Base-by-base conservation (phyloP, 306 rosid species). In the Rosa chinensis region DNA sequence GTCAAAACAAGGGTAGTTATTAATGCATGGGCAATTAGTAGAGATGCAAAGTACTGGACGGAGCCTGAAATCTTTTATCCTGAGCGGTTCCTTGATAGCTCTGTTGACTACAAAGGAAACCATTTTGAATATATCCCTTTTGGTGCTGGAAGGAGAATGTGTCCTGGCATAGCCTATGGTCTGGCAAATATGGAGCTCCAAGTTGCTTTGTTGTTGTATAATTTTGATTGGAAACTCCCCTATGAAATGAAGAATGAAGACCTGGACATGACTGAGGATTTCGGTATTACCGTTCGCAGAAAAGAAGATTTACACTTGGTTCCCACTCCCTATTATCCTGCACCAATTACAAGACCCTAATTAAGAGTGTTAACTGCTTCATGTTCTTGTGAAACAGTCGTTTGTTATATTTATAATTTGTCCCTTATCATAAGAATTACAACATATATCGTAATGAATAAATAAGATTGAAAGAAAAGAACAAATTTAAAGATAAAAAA, bases 21-120 rank as follows among this genome's bases (percentile, higher is more conserved):
- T 0, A 66, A 66, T 66, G 72, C 48, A 39, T 66, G 72, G 77
- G 61, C 7, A 74, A 84, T 62, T 82, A 78, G 42, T 78, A 68
- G 80, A 84, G 62, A 74, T 79, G 48, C 72, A 5, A 66, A 66
- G 0, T 66, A 66, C 28, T 66, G 48, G 71, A 66, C 3, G 8
- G 47, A 66, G 0, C 49, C 48, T 1, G 49, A 66, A 23, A 39
- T 7, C 13, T 66, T 66, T 39, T 18, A 39, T 39, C 72, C 72
- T 0, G 16, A 66, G 16, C 37, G 72, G 47, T 66, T 66, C 72
- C 72, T 66, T 3, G 25, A 66, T 4, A 18, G 48, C 28, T 39
- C 72, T 2, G 37, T 37, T 39, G 72, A 66, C 48, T 66, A 39
- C 7, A 66, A 35, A 23, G 72, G 72, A 18, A 39, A 13, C 0